These are phyloP conservation scores for Endocalyx cinctus DNA, from an alignment of 2,329 filamentous ascomycete genomes.

Conservation along the genomic window DNA sequence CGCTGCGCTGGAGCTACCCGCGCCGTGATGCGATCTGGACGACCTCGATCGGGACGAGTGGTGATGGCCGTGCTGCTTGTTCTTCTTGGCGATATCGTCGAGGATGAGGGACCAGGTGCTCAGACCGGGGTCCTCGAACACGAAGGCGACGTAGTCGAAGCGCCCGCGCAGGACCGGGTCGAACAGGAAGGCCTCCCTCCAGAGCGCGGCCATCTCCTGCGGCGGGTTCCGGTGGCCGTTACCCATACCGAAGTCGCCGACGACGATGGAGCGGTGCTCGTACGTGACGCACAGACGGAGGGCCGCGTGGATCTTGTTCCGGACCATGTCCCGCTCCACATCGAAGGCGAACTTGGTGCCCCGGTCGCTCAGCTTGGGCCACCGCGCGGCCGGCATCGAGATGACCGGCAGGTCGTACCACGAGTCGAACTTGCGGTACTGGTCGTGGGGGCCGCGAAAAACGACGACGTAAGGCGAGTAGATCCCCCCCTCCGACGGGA, in stretches of 20 bases:
- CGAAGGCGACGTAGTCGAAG: conserved; percentile 58
- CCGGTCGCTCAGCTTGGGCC: conserved; percentile 66
- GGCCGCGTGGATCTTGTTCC: conserved; percentile 66
- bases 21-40: conserved; percentile 21
- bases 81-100: conserved; percentile 53
- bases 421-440: conserved; percentile 53
- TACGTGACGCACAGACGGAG: conserved; percentile 64
- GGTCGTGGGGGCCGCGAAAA: conserved; percentile 65
- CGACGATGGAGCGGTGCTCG: conserved; percentile 52
- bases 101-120: conserved; percentile 49
- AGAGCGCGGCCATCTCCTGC: conserved; percentile 59
- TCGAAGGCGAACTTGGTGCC: conserved; percentile 68
- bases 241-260: conserved; percentile 62
- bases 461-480: conserved; percentile 68
- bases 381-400: conserved; percentile 65
- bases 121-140: conserved; percentile 55
- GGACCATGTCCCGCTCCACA: conserved; percentile 66
- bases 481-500: conserved; percentile 65
- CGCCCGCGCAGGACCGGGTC: conserved; percentile 59
- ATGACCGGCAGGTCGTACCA: conserved; percentile 65
- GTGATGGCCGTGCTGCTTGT: conserved; percentile 23
- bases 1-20: conserved; percentile 25
- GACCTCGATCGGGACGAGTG: conserved; percentile 25
- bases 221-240: conserved; percentile 62
- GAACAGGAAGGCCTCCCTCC: conserved; percentile 60